phyloP scores from a whole-genome alignment of 495 filamentous ascomycete species.

The Annulohypoxylon moriforme region DNA sequence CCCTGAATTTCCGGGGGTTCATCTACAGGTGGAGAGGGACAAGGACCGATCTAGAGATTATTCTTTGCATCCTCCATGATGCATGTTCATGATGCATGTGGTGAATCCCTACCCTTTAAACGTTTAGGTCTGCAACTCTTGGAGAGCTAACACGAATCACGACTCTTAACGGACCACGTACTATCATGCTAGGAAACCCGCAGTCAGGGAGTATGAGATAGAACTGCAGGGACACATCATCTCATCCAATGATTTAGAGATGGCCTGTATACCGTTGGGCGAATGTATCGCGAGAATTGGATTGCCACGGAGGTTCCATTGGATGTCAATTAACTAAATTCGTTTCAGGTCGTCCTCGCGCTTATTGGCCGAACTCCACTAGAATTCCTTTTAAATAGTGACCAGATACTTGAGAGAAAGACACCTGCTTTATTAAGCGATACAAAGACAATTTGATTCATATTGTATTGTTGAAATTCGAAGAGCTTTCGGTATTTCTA shows the following conservation, averaged over 20 bases:
- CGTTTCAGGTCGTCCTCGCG: conserved; percentile 33
- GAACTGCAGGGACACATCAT: conserved; percentile 45
- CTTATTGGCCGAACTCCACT: conserved; percentile 21
- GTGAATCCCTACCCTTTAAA: conserved; percentile 30
- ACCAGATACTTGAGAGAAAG: background rate
- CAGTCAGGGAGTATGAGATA: conserved; percentile 35
- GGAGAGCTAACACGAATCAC: conserved; percentile 40
- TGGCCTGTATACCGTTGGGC: conserved; percentile 22
- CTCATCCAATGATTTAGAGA: conserved; percentile 35
- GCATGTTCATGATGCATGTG: conserved; percentile 19
- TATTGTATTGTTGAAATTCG: background rate
- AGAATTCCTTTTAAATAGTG: conserved; percentile 9
- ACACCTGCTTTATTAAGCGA: background rate
- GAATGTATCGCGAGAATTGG: conserved; percentile 43
- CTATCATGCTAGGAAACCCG: conserved; percentile 38
- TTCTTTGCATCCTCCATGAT: conserved; percentile 37
- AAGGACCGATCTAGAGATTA: conserved; percentile 28
- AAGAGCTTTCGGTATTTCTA: background rate
- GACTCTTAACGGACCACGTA: conserved; percentile 41
- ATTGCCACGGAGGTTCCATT: conserved; percentile 22
- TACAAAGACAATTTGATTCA: background rate
- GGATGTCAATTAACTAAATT: conserved; percentile 29
- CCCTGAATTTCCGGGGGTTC: conserved; percentile 9
- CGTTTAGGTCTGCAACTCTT: conserved; percentile 28
- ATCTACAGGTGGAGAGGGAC: conserved; percentile 18